Percentiles rank a stretch among this genome's conserved stretches.
Evolutionary conservation across 257 asterid genomes (phyloP).

Genomic region (Linaria vulgaris): DNA sequence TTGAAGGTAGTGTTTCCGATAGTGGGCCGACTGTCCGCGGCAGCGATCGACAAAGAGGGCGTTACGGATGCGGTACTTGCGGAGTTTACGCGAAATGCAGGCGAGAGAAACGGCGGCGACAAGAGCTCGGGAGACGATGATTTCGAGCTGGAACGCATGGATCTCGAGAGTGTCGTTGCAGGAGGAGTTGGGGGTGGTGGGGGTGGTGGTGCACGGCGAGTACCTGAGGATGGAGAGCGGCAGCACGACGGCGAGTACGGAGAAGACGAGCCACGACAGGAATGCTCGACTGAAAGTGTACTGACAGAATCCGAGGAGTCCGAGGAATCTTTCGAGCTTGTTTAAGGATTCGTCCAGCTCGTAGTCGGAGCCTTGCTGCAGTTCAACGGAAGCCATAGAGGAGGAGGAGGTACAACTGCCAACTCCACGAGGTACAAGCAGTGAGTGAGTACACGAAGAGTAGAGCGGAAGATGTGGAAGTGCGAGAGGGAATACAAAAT

Average conservation of each 20-base stretch:
- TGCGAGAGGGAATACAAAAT: too few species aligned
- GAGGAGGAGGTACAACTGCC: too few species aligned
- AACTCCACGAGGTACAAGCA: too few species aligned
- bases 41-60: slow-evolving; percentile 67
- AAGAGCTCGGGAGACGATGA: slow-evolving; percentile 48
- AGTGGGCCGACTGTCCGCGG: slow-evolving; percentile 57
- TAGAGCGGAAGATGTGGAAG: too few species aligned
- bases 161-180: slow-evolving; percentile 58
- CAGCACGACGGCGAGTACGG: slow-evolving; percentile 45
- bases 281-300: slow-evolving; percentile 28
- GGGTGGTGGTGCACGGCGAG: slow-evolving; percentile 30
- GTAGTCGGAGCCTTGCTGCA: slow-evolving; percentile 29
- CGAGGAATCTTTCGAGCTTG: slow-evolving; percentile 49
- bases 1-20: slow-evolving; percentile 53
- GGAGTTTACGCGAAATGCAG: slow-evolving; percentile 62
- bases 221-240: slow-evolving; percentile 42
- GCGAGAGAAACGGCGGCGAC: slow-evolving; percentile 69
- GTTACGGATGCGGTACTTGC: slow-evolving; percentile 66
- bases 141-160: slow-evolving; percentile 56
- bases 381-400: slow-evolving; percentile 35
- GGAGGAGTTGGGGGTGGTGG: too few species aligned
- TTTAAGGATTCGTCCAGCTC: slow-evolving; percentile 47
- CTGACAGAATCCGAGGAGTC: slow-evolving; percentile 62
- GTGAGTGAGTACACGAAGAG: too few species aligned
- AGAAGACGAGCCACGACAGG: slow-evolving; percentile 62